Percentiles rank a stretch among this genome's conserved stretches.
phyloP scores from a whole-genome alignment of 2,329 filamentous ascomycete genomes.

The Botryotinia calthae region DNA sequence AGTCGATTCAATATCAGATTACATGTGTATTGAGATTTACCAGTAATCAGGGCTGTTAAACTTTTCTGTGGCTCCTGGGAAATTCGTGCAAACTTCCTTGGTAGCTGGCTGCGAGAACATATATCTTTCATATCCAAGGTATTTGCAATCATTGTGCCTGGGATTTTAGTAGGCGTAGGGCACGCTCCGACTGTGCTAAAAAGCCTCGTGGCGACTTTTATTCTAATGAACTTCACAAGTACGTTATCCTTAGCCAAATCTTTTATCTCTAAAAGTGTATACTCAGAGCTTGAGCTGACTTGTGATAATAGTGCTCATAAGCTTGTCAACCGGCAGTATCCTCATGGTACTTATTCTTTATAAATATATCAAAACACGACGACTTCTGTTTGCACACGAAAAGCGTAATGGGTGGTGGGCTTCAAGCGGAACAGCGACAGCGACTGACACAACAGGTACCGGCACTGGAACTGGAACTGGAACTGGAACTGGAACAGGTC shows the following conservation, averaged over 20 bases:
- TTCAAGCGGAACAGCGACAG: conserved; percentile 24
- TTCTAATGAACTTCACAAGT: conserved; percentile 43
- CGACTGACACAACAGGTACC: conserved; percentile 20
- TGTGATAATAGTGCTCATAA: conserved; percentile 42
- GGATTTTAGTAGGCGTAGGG: conserved; percentile 40
- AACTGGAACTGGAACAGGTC: not conserved
- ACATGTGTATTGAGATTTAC: not conserved
- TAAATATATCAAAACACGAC: conserved; percentile 44
- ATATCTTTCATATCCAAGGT: conserved; percentile 39
- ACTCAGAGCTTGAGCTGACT: not conserved
- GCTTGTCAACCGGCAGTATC: conserved; percentile 41
- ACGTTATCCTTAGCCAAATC: conserved; percentile 25
- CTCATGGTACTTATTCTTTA: conserved; percentile 43
- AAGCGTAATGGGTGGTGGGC: conserved; percentile 35
- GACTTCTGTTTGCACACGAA: conserved; percentile 38
- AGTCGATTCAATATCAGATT: conserved; percentile 9
- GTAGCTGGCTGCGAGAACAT: conserved; percentile 32
- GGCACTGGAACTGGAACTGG: conserved; percentile 15
- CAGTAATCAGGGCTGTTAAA: conserved; percentile 39
- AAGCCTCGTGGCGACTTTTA: conserved; percentile 37
- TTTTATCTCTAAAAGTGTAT: not conserved
- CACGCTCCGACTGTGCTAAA: conserved; percentile 36
- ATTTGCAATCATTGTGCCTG: conserved; percentile 41
- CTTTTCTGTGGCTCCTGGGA: conserved; percentile 42
- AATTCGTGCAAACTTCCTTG: conserved; percentile 34